Evolutionary conservation across 169 alveolate species (phyloP).

Genomic region (Plasmodium reichenowi): DNA sequence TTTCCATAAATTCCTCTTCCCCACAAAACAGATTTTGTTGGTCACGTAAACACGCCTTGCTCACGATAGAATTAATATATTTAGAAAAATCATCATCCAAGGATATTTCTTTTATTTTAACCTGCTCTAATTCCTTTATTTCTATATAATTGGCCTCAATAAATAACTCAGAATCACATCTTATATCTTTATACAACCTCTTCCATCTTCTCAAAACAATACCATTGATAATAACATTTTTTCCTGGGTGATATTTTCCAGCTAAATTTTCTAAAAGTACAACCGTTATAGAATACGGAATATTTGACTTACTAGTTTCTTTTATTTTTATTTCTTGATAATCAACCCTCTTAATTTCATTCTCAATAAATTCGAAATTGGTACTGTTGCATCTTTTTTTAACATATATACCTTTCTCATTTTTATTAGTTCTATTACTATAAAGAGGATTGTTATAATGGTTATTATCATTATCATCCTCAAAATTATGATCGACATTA

Average conservation of each 20-base stretch:
- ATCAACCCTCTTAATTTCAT: conserved; percentile 76
- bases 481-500: neutral
- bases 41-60: conserved; percentile 26
- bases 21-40: conserved; percentile 12
- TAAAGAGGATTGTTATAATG: neutral
- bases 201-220: conserved; percentile 80
- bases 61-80: conserved; percentile 37
- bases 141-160: conserved; percentile 81
- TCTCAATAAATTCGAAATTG: conserved; percentile 67
- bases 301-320: conserved; percentile 70
- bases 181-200: conserved; percentile 75
- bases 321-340: conserved; percentile 80
- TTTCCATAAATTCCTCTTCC: conserved; percentile 7
- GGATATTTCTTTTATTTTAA: conserved; percentile 30
- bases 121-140: conserved; percentile 43
- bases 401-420: conserved; percentile 26
- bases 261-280: conserved; percentile 81
- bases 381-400: conserved; percentile 69
- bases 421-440: neutral
- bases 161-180: conserved; percentile 82
- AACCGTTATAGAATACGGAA: conserved; percentile 80
- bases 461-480: neutral
- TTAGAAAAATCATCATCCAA: conserved; percentile 66
- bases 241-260: conserved; percentile 84
- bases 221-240: conserved; percentile 79